Evolutionary conservation across 768 basidiomycete species (phyloP), one percentile per base, ranked within the genome.

Genomic region (Vararia minispora): DNA sequence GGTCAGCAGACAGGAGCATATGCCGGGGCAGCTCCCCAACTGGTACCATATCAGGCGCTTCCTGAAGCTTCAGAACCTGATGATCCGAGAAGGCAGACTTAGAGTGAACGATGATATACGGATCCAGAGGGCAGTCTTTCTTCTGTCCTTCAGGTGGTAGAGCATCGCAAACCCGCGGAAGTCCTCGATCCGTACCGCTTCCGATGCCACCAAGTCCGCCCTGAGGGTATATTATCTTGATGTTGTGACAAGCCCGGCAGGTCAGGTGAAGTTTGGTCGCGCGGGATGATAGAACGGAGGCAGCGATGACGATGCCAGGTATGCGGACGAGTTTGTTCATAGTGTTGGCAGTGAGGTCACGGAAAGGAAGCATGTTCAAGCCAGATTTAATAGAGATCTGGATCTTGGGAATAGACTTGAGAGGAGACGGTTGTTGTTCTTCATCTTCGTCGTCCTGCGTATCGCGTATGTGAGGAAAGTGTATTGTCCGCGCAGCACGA

Each of bases 11-110:
- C 18, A 99, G 66, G 35, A 94, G 70, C 72, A 99, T 90, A 55
- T 98, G 95, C 34, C 92, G 64, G 7, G 95, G 95, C 28, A 99
- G 66, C 55, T 99, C 95, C 69, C 95, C 95, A 18, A 98, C 92
- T 0, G 95, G 95, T 1, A 99, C 95, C 89, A 97, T 95, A 58
- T 99, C 95, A 0, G 95, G 95, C 13, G 94, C 92, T 59, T 99
- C 95, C 59, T 99, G 95, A 10, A 99, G 72, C 57, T 99, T 99
- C 50, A 99, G 70, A 9, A 76, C 85, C 60, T 99, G 95, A 49
- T 95, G 91, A 55, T 99, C 95, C 6, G 91, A 82, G 54, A 98
- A 99, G 5, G 74, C 69, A 23, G 89, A 98, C 60, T 89, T 87
- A 26, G 89, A 82, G 58, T 99, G 95, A 12, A 97, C 67, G 54